These are phyloP conservation scores for Alnus glutinosa DNA, from an alignment of 306 rosid genomes.

Conservation along the genomic window DNA sequence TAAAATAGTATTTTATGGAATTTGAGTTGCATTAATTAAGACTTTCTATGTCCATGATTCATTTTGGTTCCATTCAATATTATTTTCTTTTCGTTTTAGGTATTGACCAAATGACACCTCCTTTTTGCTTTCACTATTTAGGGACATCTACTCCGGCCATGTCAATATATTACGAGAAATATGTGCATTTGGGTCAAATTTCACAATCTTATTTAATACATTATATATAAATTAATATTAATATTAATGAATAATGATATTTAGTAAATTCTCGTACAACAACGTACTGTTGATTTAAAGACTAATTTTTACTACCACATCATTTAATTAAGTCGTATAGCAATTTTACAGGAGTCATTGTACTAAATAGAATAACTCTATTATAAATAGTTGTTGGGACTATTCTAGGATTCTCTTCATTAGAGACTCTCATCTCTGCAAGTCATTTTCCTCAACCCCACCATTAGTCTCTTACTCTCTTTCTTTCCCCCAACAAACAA, in stretches of 20 bases:
- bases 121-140: conserved; percentile 36
- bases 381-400: conserved; percentile 20
- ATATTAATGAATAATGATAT: no score
- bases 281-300: no score
- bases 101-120: conserved; percentile 56
- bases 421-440: conserved; percentile 39
- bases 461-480: conserved; percentile 49
- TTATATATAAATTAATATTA: not conserved
- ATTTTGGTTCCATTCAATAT: conserved; percentile 31
- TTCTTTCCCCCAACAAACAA: conserved; percentile 50
- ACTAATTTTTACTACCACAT: no score
- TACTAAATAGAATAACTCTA: no score
- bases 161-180: conserved; percentile 51
- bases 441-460: conserved; percentile 69
- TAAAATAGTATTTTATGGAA: conserved; percentile 31
- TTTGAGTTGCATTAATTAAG: conserved; percentile 33
- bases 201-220: conserved; percentile 28
- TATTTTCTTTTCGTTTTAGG: conserved; percentile 60
- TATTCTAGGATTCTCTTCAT: conserved; percentile 70
- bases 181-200: conserved; percentile 47
- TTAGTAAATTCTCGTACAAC: no score
- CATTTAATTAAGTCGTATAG: no score
- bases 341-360: no score
- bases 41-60: conserved; percentile 29
- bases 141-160: conserved; percentile 31